Base-by-base conservation (phyloP, 2,329 filamentous ascomycete species). In the Trichophyton schoenleinii region DNA sequence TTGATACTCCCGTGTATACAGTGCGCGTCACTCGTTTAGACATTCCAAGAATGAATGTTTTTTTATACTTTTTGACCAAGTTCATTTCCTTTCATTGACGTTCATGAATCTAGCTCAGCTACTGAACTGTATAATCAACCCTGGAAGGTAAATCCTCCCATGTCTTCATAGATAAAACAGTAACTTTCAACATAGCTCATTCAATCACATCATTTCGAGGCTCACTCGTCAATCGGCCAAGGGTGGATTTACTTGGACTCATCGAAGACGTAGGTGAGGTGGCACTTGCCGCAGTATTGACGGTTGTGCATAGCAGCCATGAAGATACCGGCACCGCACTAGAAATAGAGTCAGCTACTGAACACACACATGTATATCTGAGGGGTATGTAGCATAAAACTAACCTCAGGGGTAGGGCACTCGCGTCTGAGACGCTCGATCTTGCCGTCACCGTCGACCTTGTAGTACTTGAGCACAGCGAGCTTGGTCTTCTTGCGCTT, bases 401-500 rank as follows among this genome's bases (percentile, higher is more conserved):
- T 81, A 79, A 94, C 89, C 75, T 87, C 89, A 71, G 91, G 87
- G 76, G 84, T 81, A 70, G 95, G 94, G 84, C 94, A 99, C 86
- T 99, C 95, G 80, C 94, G 87, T 78, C 95, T 87, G 70, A 99
- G 87, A 76, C 94, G 94, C 88, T 99, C 94, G 74, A 99, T 97
- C 88, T 97, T 97, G 81, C 95, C 94, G 75, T 99, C 94, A 73
- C 89, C 90, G 80, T 97, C 94, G 73, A 99, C 94, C 89, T 99
- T 99, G 89, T 99, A 99, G 89, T 99, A 99, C 88, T 99, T 99
- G 80, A 99, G 91, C 72, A 99, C 92, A 75, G 94, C 94, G 79
- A 99, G 83, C 88, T 99, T 99, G 87, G 89, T 96, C 92, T 99
- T 99, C 91, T 97, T 99, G 84, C 91, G 88, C 91, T 99, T 99